Evolutionary conservation across 2,329 filamentous ascomycete species (phyloP), one percentile per base, ranked within the genome.

Genomic region (Botrytis elliptica): DNA sequence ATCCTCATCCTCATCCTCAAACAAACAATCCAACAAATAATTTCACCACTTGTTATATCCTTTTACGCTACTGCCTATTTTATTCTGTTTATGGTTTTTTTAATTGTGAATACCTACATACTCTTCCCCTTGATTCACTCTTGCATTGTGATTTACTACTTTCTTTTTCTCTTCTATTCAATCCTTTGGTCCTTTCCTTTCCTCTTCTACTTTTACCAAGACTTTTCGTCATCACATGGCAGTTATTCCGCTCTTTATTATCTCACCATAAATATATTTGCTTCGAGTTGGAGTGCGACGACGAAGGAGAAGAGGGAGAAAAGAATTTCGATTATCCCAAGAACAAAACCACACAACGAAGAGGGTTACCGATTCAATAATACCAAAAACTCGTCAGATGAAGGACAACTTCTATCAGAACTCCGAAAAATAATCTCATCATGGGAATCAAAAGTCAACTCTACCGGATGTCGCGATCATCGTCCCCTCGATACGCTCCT

Each of bases 401-500:
- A 55, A 40, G 46, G 46, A 25, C 25, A 67, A 29, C 10, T 67
- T 36, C 14, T 10, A n/a, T 12, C 40, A 55, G 16, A 16, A 40
- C 9, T 25, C 14, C 1, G 38, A 52, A 52, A 5, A 38, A 12
- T 16, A n/a, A 52, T 52, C 25, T 25, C 64, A 16, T 22, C 18
- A 46, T 16, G 40, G 62, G 40, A 44, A 64, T 64, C 62, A 64
- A 64, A 33, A 7, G 6, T 22, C 25, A 44, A 9, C 16, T 7
- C 25, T 33, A 55, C 4, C 42, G 22, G 8, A 71, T 71, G 70
- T 9, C 70, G 22, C 44, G 57, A 42, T 62, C 57, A n/a, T 71
- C 0, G 85, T 85, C 73, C 8, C 55, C 73, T 40, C 66, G 52
- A 40, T 79, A 79, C 71, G 71, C 75, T 16, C 73, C 62, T 62